Evolutionary conservation across 176 grass and related monocot genomes (phyloP).

Genomic region (Poa annua): DNA sequence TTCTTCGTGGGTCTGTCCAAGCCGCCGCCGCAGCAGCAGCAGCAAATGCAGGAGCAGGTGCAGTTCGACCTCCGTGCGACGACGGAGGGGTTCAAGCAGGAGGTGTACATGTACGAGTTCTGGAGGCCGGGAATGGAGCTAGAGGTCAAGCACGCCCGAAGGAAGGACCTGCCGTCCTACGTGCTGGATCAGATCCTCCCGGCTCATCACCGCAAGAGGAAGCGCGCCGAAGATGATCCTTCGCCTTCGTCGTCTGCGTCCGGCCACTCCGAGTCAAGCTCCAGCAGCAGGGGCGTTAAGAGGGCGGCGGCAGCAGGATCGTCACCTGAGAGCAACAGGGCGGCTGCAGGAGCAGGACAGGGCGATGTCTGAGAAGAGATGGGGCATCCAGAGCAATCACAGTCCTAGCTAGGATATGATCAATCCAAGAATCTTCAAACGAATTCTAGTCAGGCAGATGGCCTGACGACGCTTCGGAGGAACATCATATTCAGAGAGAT

Average conservation of each 20-base stretch:
- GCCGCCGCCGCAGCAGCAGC: background rate
- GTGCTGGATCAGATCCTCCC: slow-evolving; percentile 39
- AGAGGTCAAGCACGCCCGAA: slow-evolving; percentile 56
- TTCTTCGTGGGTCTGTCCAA: slow-evolving; percentile 73
- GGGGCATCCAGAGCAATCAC: background rate
- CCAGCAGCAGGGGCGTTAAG: background rate
- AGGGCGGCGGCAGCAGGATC: background rate
- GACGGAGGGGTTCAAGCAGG: slow-evolving; percentile 55
- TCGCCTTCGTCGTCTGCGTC: too few relatives aligned
- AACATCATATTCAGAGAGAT: background rate
- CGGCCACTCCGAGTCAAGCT: background rate
- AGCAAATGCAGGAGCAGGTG: background rate
- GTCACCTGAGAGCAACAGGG: background rate
- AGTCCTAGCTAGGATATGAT: background rate
- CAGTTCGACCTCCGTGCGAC: slow-evolving; percentile 78
- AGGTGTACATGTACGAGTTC: slow-evolving; percentile 62
- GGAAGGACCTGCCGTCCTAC: slow-evolving; percentile 64
- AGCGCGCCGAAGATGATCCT: background rate
- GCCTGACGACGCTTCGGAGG: background rate
- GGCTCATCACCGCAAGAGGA: slow-evolving; percentile 24
- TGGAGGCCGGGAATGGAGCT: slow-evolving; percentile 71
- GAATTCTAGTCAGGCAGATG: background rate
- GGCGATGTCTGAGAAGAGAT: background rate
- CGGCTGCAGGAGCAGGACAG: background rate
- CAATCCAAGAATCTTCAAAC: background rate